Evolutionary conservation across 2,329 filamentous ascomycete genomes (phyloP), one percentile per base, ranked within the genome.

Genomic region (Malbranchea zuffiana): DNA sequence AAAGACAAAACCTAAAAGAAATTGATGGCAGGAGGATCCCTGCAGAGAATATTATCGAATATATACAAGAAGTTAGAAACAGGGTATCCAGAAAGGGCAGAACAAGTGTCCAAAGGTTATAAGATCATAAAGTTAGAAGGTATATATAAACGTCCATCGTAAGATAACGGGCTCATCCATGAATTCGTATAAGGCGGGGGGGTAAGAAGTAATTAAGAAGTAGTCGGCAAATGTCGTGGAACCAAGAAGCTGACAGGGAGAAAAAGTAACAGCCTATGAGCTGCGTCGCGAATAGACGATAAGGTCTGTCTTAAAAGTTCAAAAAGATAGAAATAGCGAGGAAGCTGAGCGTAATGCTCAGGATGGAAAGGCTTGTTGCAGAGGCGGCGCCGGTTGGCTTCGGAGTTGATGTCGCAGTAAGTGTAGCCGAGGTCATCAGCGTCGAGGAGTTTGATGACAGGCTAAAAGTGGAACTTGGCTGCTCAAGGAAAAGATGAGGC

Each of bases 261-360:
- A 13, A 33, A 28, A 29, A 24, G 30, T 40, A 24, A 19, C 32
- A 15, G 10, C 16, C 23, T 23, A 21, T 23, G 27, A 29, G 23
- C 10, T n/a, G n/a, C n/a, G n/a, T n/a, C n/a, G n/a, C n/a, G n/a
- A n/a, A n/a, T n/a, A n/a, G n/a, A n/a, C n/a, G n/a, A n/a, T n/a
- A n/a, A n/a, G n/a, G n/a, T n/a, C n/a, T 26, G 32, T 32, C 34
- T 34, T 39, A 43, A 28, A 47, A 46, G 17, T 21, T 36, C 15
- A 45, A 20, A 19, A 40, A 35, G 8, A 45, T 35, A 16, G 38
- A 41, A n/a, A 47, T 43, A 13, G 44, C 37, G 7, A 48, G 32
- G 24, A 47, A 46, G 19, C 48, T 48, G 20, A 49, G 6, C 3
- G 37, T 31, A 21, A 51, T 24, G 26, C 47, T 44, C 28, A 47